Conservation (phyloP, 164 flowering plant genomes). For the Vitis rotundifolia region DNA sequence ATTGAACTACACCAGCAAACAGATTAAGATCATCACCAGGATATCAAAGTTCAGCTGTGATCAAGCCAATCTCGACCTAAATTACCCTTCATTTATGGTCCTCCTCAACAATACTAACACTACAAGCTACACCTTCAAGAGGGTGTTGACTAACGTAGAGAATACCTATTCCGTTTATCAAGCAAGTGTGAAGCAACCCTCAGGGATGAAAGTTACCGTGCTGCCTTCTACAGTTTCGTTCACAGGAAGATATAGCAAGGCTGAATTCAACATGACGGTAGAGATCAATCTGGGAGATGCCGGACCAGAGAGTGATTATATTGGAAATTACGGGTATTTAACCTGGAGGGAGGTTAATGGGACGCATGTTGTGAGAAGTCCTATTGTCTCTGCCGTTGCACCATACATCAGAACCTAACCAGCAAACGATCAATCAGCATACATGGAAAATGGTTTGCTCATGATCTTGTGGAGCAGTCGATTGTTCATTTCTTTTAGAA, state of each 20-base stretch:
- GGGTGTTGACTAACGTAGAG: constrained; percentile 21
- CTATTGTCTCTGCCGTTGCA: constrained; percentile 5
- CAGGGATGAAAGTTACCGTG: constrained; percentile 13
- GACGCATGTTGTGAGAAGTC: constrained; percentile 6
- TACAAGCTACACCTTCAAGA: constrained; percentile 10
- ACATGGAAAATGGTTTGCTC: too few relatives aligned
- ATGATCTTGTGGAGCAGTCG: too few relatives aligned
- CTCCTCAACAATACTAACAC: constrained; percentile 23
- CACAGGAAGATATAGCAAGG: background rate
- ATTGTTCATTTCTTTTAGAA: too few relatives aligned
- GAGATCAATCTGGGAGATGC: too few relatives aligned
- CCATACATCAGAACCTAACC: background rate
- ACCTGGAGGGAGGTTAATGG: constrained; percentile 7
- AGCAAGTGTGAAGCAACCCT: constrained; percentile 15
- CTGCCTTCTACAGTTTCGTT: constrained; percentile 11
- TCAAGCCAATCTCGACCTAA: too few relatives aligned
- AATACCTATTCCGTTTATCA: constrained; percentile 14
- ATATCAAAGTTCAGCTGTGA: too few relatives aligned
- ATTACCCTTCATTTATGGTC: constrained; percentile 28
- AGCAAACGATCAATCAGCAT: too few relatives aligned
- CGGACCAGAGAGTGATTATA: background rate
- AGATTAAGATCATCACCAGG: too few relatives aligned
- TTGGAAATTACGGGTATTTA: constrained; percentile 5
- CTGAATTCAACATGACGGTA: too few relatives aligned
- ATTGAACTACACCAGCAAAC: too few relatives aligned